Evolutionary conservation across 2,329 filamentous ascomycete species (phyloP), one percentile per base, ranked within the genome.

Genomic region (Sarocladium brachiariae): DNA sequence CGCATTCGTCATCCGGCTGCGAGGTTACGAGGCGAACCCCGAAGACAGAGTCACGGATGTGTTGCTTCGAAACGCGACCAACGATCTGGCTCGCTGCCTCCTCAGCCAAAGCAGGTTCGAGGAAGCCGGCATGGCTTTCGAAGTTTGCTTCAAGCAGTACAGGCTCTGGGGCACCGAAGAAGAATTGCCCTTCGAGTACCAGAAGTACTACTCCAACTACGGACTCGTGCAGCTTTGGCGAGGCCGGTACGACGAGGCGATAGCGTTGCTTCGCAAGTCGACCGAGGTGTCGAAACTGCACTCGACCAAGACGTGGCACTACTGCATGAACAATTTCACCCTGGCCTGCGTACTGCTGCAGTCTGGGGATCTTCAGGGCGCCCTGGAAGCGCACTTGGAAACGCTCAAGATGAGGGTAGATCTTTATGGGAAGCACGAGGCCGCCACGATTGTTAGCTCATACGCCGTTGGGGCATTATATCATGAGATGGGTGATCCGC

Each of bases 141-240:
- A 45, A n/a, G 24, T 25, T n/a, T 45, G 39, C 16, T 30, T 45
- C 39, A 30, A 30, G 13, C 39, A 45, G 18, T 45, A 45, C 23
- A 45, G 30, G 23, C 21, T 45, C 11, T 45, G 39, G 39, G 39
- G 39, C 24, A 45, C 5, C n/a, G 39, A 45, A 23, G 39, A 45
- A 18, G 39, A 45, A 9, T 5, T 45, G 24, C 39, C 39, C 4
- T 45, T 45, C 23, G 39, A 45, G n/a, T 45, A 45, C n/a, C 39
- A 45, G 23, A 45, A 45, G 23, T 45, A 45, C 39, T 45, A 45
- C 23, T 45, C 23, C 13, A 45, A 45, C n/a, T 16, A 45, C n/a
- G 39, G 39, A 6, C 39, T 27, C 8, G 39, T 45, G 13, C 6
- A 45, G n/a, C 9, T 23, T 4, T 45, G 39, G 39, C 21, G 39